Evolutionary conservation across 2,329 filamentous ascomycete species (phyloP), one percentile per base, ranked within the genome.

Genomic region (Calonectria honghensis): DNA sequence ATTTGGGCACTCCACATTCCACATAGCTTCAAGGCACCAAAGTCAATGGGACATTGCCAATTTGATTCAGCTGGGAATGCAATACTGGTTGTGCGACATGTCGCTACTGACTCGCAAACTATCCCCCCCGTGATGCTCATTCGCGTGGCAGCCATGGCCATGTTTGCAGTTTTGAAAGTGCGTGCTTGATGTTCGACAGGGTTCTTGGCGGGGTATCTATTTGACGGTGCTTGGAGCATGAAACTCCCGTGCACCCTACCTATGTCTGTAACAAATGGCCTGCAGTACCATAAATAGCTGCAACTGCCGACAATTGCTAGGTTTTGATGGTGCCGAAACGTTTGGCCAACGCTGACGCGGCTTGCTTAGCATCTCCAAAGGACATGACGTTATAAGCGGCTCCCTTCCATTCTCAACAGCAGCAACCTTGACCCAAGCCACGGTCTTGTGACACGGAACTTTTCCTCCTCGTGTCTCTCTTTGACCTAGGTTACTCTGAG

Each of bases 401-500:
- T 27, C 35, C 57, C 6, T 41, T 41, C 37, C 35, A 39, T 68
- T 35, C 31, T 68, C 29, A 35, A 50, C 18, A 27, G 45, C 51
- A 59, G 66, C 39, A 35, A 24, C 45, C 41, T 41, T 52, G 35
- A 57, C 41, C 54, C 66, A 51, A 41, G 39, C 24, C 24, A 37
- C 37, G 14, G 24, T 41, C 39, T 63, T 63, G 57, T 39, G 57
- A 24, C 57, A 41, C 7, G 57, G 57, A 16, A 14, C 57, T 63
- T 63, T 29, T 35, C 39, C 35, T 41, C 39, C 37, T 48, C 68
- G 45, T 32, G 32, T 50, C 50, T n/a, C 27, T 51, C 54, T 59
- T 77, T 45, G 27, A 35, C 13, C 29, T 27, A 65, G 39, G 70
- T 78, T 75, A 64, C 67, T 75, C 71, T 72, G 69, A 75, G 66